phyloP scores from a whole-genome alignment of 1,284 basidiomycete species.

The Moniliella sp. region DNA sequence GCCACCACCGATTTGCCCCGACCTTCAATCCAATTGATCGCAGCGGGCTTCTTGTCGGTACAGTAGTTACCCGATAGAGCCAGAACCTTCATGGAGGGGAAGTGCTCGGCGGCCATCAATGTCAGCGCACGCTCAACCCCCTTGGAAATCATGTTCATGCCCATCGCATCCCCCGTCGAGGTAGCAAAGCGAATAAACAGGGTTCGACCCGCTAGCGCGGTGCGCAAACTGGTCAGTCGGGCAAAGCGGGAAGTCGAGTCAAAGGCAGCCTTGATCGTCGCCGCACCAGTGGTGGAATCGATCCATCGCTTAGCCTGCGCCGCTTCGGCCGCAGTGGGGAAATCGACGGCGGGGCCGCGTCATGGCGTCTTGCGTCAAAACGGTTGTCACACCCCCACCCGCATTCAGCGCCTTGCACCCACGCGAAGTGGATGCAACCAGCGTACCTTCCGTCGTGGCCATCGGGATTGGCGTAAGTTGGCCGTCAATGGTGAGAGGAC shows the following conservation, averaged over 20 bases:
- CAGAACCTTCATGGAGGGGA: slow-evolving; percentile 80
- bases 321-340: slow-evolving; percentile 58
- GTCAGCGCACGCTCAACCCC: slow-evolving; percentile 53
- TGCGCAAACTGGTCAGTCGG: slow-evolving; percentile 23
- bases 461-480: slow-evolving; percentile 77
- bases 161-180: slow-evolving; percentile 92
- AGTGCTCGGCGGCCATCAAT: slow-evolving; percentile 50
- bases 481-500: slow-evolving; percentile 78
- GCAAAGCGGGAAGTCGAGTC: slow-evolving; percentile 51
- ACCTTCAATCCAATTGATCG: slow-evolving; percentile 99
- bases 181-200: slow-evolving; percentile 89
- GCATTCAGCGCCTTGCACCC: slow-evolving; percentile 93
- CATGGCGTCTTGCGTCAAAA: slow-evolving; percentile 82
- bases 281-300: slow-evolving; percentile 59
- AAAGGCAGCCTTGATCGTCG: slow-evolving; percentile 59
- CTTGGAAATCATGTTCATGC: slow-evolving; percentile 81
- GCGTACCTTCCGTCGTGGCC: slow-evolving; percentile 95
- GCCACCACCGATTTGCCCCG: slow-evolving; percentile 95
- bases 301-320: slow-evolving; percentile 73
- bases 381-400: slow-evolving; percentile 80
- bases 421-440: slow-evolving; percentile 87
- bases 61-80: slow-evolving; percentile 94
- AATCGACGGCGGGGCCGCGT: slow-evolving; percentile 95
- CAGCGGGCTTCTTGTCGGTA: slow-evolving; percentile 99
- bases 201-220: slow-evolving; percentile 39